Evolutionary conservation across 805 yeast genomes (phyloP).

Genomic region (Limtongia smithiae): DNA sequence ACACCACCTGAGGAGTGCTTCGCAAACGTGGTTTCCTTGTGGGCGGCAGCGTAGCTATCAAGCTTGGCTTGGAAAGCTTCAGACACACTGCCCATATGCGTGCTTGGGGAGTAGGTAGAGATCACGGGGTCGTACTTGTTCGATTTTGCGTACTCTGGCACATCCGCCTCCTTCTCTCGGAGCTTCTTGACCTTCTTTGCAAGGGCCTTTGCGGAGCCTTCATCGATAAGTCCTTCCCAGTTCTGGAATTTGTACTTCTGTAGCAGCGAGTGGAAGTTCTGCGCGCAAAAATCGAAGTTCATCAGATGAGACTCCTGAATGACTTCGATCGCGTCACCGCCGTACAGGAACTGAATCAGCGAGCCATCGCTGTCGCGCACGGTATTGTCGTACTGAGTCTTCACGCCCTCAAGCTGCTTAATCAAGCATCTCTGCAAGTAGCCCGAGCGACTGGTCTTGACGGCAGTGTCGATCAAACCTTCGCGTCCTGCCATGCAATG

Average conservation of each 20-base stretch:
- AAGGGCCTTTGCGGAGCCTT: constrained; percentile 75
- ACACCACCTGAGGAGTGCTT: constrained; percentile 43
- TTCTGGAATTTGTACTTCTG: constrained; percentile 75
- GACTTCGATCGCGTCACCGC: constrained; percentile 95
- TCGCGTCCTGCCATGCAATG: constrained; percentile 99
- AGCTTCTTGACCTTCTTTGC: constrained; percentile 77
- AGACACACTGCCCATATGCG: constrained; percentile 87
- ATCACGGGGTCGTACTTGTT: constrained; percentile 82
- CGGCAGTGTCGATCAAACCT: constrained; percentile 99
- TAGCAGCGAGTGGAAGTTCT: constrained; percentile 81
- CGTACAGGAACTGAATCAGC: constrained; percentile 84
- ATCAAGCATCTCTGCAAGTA: constrained; percentile 97
- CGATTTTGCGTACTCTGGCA: constrained; percentile 61
- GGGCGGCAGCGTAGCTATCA: constrained; percentile 42
- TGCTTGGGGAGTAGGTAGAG: constrained; percentile 80
- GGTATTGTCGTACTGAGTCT: constrained; percentile 86
- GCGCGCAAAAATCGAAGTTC: constrained; percentile 88
- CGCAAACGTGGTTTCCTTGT: constrained; percentile 17
- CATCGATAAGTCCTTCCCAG: constrained; percentile 67
- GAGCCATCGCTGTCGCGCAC: constrained; percentile 96
- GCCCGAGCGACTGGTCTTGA: constrained; percentile 96
- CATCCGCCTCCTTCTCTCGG: constrained; percentile 50
- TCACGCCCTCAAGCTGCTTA: constrained; percentile 96
- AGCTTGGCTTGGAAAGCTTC: constrained; percentile 80
- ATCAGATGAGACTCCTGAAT: constrained; percentile 91